phyloP scores from a whole-genome alignment of 208 protist genomes.

The Wallacemonas sp. region DNA sequence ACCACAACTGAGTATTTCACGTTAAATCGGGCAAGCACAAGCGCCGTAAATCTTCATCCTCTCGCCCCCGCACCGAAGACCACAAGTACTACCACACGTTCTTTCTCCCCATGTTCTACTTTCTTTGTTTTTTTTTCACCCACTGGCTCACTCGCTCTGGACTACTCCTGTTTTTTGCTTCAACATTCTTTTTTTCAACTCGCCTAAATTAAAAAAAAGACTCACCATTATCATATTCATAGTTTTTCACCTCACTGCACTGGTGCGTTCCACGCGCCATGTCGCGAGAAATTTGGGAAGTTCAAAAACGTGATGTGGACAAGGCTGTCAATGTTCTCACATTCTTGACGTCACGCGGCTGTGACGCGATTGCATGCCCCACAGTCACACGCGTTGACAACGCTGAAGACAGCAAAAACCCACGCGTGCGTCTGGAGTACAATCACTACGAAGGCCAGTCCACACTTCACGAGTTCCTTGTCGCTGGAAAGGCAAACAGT shows the following conservation, averaged over 20 bases:
- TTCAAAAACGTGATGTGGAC: slow-evolving; percentile 6
- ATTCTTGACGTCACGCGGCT: slow-evolving; percentile 4
- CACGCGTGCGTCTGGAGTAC: slow-evolving; percentile 6
- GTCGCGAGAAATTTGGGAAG: slow-evolving; percentile 15
- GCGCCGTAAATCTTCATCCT: slow-evolving; percentile 7
- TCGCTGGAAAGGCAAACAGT: not conserved
- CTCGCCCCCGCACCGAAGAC: no score
- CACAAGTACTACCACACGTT: no score
- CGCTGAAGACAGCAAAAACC: not conserved
- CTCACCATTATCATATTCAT: slow-evolving; percentile 16
- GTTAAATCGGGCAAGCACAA: no score
- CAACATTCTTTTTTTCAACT: not conserved
- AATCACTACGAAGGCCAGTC: not conserved
- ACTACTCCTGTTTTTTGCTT: not conserved
- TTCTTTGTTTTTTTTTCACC: slow-evolving; percentile 13
- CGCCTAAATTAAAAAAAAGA: no score
- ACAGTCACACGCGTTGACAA: not conserved
- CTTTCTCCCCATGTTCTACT: not conserved
- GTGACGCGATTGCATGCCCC: slow-evolving; percentile 10
- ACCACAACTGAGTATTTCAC: no score
- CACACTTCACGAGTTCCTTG: slow-evolving; percentile 8
- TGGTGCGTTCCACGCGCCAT: slow-evolving; percentile 12
- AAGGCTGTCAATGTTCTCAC: slow-evolving; percentile 11
- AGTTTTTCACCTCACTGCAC: slow-evolving; percentile 25
- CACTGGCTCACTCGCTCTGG: no score